Base-by-base conservation (phyloP, 108 stramenopile genomes). In the Aurantiochytrium sp. region DNA sequence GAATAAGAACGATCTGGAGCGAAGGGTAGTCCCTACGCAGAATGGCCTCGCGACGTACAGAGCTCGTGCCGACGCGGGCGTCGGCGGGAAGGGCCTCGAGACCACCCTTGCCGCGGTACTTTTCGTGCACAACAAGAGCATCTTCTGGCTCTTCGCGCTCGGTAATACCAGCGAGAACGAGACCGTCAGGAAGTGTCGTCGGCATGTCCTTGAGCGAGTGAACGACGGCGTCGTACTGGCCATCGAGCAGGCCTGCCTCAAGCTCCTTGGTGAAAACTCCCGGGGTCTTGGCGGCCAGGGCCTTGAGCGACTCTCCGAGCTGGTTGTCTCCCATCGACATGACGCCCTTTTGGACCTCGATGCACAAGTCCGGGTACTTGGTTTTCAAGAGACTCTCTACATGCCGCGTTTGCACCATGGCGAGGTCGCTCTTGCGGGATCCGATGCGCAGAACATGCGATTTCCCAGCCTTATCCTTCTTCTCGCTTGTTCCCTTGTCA, bases 131-230 rank as follows among this genome's bases (percentile, higher is more conserved):
- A 21, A 88, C 55, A 58, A 88, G 58, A 58, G 76, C 98, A 93
- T 99, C 99, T 90, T 97, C 97, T 72, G 99, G 98, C 72, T 98
- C 97, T 91, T 99, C 99, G 53, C 99, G 96, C 51, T 90, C 90
- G 45, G 98, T 94, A 88, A 95, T 99, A 95, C 98, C 99, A 21
- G 99, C 98, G 28, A 99, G 94, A 44, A 99, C 94, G 29, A 98
- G 98, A 42, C 97, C 97, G 4, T 97, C 97, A 10, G 97, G 97
- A 73, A 99, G 93, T 97, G 97, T 98, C 25, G 99, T 99, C 10
- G 99, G 99, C 60, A 99, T 98, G 93, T 99, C 99, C 95, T 99
- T 99, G 98, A 99, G 99, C 51, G 98, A 99, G 91, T 99, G 99
- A 53, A 99, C 99, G 90, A 98, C 99, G 73, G 99, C 98, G 92